Evolutionary conservation across 768 basidiomycete genomes (phyloP).

Genomic region (Gymnopilus junonius): DNA sequence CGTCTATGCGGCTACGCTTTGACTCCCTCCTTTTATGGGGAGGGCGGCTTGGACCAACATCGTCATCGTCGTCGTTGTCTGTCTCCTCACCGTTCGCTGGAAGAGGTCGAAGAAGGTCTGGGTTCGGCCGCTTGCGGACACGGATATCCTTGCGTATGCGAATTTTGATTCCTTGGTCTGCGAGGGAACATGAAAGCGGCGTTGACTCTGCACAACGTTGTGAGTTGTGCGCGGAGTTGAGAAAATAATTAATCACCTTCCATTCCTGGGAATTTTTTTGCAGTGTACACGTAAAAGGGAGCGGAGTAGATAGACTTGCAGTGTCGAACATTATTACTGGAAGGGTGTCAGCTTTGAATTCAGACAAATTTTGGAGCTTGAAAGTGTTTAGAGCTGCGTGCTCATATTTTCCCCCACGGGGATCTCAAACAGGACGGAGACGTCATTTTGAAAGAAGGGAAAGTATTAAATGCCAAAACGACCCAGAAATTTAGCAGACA

Average conservation of each 20-base stretch:
- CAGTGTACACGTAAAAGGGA: conserved; percentile 93
- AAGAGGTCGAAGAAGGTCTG: conserved; percentile 37
- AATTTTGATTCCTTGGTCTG: conserved; percentile 97
- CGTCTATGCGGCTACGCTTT: conserved; percentile 43
- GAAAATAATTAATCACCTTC: conserved; percentile 60
- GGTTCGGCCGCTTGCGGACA: conserved; percentile 70
- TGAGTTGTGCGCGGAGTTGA: neutral
- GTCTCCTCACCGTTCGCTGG: conserved; percentile 24
- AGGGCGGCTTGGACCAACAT: conserved; percentile 10
- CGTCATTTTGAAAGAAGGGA: neutral
- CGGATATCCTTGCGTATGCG: conserved; percentile 92
- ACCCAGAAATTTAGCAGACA: neutral
- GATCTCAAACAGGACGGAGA: neutral
- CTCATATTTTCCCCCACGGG: neutral
- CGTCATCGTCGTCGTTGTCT: conserved; percentile 31
- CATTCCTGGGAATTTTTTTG: conserved; percentile 97
- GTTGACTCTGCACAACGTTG: conserved; percentile 71
- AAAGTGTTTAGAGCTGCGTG: neutral
- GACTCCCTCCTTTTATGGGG: conserved; percentile 30
- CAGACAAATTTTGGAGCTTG: neutral
- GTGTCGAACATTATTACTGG: conserved; percentile 82
- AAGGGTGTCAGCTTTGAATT: conserved; percentile 1
- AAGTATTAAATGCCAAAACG: neutral
- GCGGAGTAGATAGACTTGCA: conserved; percentile 90
- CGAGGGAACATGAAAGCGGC: conserved; percentile 83